Evolutionary conservation across 345 rosid genomes (phyloP).

Genomic region (Erysimum cheiranthoides): DNA sequence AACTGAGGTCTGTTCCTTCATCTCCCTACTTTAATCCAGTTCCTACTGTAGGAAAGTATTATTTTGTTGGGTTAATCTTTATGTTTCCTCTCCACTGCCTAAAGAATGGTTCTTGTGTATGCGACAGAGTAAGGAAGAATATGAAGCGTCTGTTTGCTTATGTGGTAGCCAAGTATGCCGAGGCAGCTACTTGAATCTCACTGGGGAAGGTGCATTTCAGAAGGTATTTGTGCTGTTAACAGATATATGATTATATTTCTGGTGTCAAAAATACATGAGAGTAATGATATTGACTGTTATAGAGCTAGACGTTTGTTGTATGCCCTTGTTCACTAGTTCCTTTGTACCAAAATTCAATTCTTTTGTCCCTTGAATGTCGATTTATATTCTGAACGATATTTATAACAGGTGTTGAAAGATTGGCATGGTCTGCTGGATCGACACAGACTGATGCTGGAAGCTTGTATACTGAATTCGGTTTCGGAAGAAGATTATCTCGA

Average conservation of each 20-base stretch:
- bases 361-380: conserved; percentile 2
- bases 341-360: conserved; percentile 16
- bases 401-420: conserved; percentile 79
- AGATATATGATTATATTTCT: conserved; percentile 22
- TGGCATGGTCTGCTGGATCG: conserved; percentile 94
- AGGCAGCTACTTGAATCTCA: conserved; percentile 98
- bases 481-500: conserved; percentile 97
- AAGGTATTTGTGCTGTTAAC: conserved; percentile 60
- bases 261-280: conserved; percentile 31
- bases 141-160: conserved; percentile 98
- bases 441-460: conserved; percentile 85
- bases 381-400: conserved; percentile 4
- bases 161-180: conserved; percentile 99
- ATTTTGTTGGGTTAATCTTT: conserved; percentile 29
- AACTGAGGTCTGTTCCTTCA: conserved; percentile 73
- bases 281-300: conserved; percentile 10
- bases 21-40: conserved; percentile 10
- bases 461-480: conserved; percentile 81
- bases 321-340: conserved; percentile 16
- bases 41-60: conserved; percentile 21
- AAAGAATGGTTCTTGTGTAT: conserved; percentile 39
- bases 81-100: conserved; percentile 22
- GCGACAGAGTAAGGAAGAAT: conserved; percentile 97
- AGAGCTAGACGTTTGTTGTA: conserved; percentile 16
- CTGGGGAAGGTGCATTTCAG: conserved; percentile 98